Evolutionary conservation across 2,329 filamentous ascomycete genomes (phyloP).

Genomic region (Alternaria ethzedia): DNA sequence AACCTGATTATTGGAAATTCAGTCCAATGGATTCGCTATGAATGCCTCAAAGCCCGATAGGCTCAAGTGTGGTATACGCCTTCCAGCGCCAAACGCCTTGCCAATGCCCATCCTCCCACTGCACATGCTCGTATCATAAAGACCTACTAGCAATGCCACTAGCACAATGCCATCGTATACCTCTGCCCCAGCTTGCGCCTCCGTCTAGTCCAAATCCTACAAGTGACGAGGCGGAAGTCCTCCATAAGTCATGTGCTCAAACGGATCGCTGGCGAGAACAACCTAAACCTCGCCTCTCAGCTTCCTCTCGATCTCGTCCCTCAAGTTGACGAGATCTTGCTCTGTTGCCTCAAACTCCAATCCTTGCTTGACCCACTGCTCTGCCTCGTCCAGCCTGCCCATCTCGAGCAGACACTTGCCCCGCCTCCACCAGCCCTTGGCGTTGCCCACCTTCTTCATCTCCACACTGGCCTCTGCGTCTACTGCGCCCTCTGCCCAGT

Average conservation of each 20-base stretch:
- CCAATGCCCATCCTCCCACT: neutral
- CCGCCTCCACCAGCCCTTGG: slow-evolving; percentile 92
- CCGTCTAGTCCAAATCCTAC: neutral
- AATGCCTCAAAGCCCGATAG: neutral
- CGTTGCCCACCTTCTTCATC: slow-evolving; percentile 83
- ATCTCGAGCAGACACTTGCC: slow-evolving; percentile 90
- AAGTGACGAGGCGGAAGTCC: neutral
- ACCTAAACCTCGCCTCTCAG: slow-evolving; percentile 20
- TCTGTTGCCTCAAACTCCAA: slow-evolving; percentile 79
- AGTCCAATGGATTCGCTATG: neutral
- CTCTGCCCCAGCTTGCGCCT: neutral
- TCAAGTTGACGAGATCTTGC: slow-evolving; percentile 47
- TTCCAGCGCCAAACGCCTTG: neutral
- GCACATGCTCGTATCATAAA: neutral
- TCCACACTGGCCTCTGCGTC: slow-evolving; percentile 91
- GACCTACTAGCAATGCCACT: neutral
- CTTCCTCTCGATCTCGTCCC: slow-evolving; percentile 56
- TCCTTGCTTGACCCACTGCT: slow-evolving; percentile 75
- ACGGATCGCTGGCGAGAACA: neutral
- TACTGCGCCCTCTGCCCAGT: slow-evolving; percentile 84
- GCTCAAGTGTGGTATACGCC: neutral
- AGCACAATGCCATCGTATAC: neutral
- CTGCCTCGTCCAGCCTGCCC: slow-evolving; percentile 82
- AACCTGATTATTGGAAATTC: neutral
- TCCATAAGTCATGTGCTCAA: neutral